Base-by-base conservation (phyloP, 768 basidiomycete species). In the Lactifluus pinguis region DNA sequence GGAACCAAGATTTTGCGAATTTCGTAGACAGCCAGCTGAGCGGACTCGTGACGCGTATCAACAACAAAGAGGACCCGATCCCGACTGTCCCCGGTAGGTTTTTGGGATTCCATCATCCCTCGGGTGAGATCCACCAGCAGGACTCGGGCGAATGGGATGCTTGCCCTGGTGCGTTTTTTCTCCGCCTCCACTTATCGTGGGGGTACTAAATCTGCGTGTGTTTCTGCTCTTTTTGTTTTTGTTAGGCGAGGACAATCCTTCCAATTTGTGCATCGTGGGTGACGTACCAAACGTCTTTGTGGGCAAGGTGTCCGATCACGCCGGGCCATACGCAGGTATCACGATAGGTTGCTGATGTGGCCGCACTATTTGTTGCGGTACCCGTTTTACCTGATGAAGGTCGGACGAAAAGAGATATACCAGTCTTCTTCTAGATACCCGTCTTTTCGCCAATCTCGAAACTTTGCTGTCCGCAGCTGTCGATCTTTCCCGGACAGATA, bases 211-310 rank as follows among this genome's bases (percentile, higher is more conserved):
- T 6, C 14, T 0, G 41, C 17, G 14, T 41, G 9, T 7, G 41
- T n/a, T 15, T 4, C 9, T 14, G 3, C n/a, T 9, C 9, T 42
- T 3, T n/a, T 21, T 54, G 34, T 25, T 25, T 25, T 53, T 36
- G 34, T 4, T 38, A 82, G 82, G 85, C 4, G 79, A 85, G 60
- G 86, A 88, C 61, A 87, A 87, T 67, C 66, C 76, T 7, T 80
- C 76, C 61, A 61, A 45, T 3, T 67, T 76, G 58, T 87, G 85
- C 70, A 76, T 68, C 11, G 75, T 76, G n/a, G 84, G 83, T 1
- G 79, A 79, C 55, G 83, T 84, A 4, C 65, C 76, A 34, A 0
- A 77, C 76, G 32, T 72, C 87, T 56, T 77, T 81, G 21, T 71
- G 8, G 74, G 81, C 1, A 58, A 74, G 49, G 1, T 42, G 34